A percentile compares a stretch with the other conserved stretches of the same genome.
Evolutionary conservation across 169 alveolate genomes (phyloP).

Genomic region (Toxoplasma gondii): DNA sequence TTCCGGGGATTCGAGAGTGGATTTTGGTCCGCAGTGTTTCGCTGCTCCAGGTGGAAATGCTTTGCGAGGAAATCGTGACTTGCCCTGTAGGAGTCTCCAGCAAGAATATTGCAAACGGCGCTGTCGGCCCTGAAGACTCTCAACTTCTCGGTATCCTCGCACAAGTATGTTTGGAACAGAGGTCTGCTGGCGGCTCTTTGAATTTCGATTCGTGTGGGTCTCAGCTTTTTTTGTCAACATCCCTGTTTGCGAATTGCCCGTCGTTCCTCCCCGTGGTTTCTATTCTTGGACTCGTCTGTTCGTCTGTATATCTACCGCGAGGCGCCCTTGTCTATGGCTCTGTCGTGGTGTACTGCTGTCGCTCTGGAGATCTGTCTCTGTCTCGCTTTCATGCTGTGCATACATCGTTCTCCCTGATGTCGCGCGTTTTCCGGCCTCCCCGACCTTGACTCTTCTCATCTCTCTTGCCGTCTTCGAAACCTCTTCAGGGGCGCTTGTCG

Average conservation of each 20-base stretch:
- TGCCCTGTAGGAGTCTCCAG: neutral
- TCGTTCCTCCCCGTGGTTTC: no score
- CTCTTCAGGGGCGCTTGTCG: no score
- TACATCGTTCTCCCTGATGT: neutral
- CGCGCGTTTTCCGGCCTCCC: neutral
- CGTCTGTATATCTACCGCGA: neutral
- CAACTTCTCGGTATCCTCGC: conserved; percentile 1
- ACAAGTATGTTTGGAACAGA: neutral
- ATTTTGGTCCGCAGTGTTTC: neutral
- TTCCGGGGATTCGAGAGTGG: neutral
- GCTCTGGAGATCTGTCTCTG: neutral
- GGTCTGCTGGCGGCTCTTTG: no score
- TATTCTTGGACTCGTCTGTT: no score
- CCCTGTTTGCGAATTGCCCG: no score
- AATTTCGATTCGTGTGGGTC: no score
- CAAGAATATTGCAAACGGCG: neutral
- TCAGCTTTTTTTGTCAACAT: no score
- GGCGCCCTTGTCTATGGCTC: neutral
- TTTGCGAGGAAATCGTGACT: neutral
- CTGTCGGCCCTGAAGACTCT: neutral
- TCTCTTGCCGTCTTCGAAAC: no score
- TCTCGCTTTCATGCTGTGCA: neutral
- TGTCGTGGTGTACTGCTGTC: neutral
- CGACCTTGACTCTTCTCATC: no score
- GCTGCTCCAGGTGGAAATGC: conserved; percentile 12